Base-by-base conservation (phyloP, 2,329 filamentous ascomycete species). In the Pyrenophora seminiperda region DNA sequence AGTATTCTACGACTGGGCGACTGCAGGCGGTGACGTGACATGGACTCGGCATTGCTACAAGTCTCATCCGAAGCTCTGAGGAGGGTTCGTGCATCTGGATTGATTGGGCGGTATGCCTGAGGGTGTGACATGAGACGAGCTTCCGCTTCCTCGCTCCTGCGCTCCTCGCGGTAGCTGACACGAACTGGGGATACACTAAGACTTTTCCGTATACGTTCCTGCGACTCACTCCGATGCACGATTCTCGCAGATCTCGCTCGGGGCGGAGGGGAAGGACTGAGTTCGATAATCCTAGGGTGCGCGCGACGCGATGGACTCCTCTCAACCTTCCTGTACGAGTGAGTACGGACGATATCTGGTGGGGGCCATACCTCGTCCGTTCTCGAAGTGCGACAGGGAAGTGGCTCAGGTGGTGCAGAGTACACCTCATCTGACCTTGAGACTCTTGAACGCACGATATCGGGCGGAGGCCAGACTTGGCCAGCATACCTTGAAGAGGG, bases 71-170 rank as follows among this genome's bases (percentile, higher is more conserved):
- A 57, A n/a, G 52, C 42, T 13, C 42, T 52, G 15, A 50, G 40
- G 3, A 50, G 45, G 7, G 43, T 30, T 36, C 52, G 56, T n/a
- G 58, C 58, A 9, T 62, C 65, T 29, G 58, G 55, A 2, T 54
- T 31, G 9, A 68, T 54, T n/a, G 59, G 43, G 24, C 56, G 59
- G 31, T 56, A 67, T 7, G 68, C 42, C 14, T 54, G 50, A 22
- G 66, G 62, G 38, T 71, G 67, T 7, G 62, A 54, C n/a, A 50
- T 55, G 7, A 71, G 49, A 24, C 62, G 63, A 34, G 53, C 38
- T 19, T 59, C 57, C n/a, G 62, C 63, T 37, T 63, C 62, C 4
- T 59, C 54, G 17, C 39, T 53, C 5, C 41, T 53, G n/a, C 43
- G 47, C 15, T 53, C 34, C 20, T 47, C 50, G 11, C 43, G 49